phyloP scores from a whole-genome alignment of 768 basidiomycete species.

The Saitozyma podzolica region DNA sequence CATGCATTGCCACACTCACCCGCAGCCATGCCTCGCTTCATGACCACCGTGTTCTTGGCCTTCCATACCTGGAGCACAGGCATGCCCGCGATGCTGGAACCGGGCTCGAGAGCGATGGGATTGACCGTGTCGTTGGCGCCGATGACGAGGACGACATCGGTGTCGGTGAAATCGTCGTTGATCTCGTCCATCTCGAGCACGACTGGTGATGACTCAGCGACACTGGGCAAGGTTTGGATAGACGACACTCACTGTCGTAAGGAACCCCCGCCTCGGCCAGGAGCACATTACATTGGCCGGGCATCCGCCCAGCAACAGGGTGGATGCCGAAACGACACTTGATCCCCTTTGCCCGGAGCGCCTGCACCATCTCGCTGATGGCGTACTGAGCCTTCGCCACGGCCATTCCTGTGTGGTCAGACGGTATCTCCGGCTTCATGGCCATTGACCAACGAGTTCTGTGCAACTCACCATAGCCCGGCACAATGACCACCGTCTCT shows the following conservation, averaged over 20 bases:
- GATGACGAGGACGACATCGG: constrained; percentile 86
- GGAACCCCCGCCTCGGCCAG: constrained; percentile 87
- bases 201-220: constrained; percentile 52
- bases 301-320: constrained; percentile 90
- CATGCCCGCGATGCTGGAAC: constrained; percentile 88
- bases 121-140: constrained; percentile 93
- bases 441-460: constrained; percentile 3
- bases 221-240: constrained; percentile 44
- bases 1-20: constrained; percentile 54
- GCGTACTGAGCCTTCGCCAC: constrained; percentile 84
- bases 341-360: constrained; percentile 70
- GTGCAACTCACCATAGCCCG: background rate
- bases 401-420: constrained; percentile 75
- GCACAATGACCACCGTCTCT: constrained; percentile 71
- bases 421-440: constrained; percentile 52
- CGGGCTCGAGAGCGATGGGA: constrained; percentile 81
- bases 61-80: constrained; percentile 90
- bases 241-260: constrained; percentile 58
- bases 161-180: constrained; percentile 85
- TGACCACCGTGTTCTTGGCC: constrained; percentile 86
- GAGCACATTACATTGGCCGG: constrained; percentile 89
- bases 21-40: constrained; percentile 85
- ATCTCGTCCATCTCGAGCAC: constrained; percentile 94
- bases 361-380: constrained; percentile 70
- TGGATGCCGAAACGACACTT: constrained; percentile 64